phyloP scores from a whole-genome alignment of 208 protist species.

The Kentomonas sorsogonicus region DNA sequence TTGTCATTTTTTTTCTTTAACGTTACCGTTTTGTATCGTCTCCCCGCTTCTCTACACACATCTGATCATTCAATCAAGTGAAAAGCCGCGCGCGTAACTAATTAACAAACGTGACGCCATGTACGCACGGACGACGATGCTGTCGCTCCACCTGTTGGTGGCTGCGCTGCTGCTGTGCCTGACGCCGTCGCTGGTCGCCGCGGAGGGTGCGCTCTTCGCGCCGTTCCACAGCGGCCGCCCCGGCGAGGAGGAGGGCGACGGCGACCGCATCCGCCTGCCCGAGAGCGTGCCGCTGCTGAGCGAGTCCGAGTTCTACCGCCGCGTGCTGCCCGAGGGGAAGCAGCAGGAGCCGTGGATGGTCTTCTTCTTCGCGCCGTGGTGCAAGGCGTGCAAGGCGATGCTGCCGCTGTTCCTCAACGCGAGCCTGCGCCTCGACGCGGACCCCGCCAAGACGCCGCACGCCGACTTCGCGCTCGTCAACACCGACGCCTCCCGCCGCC shows the following conservation, averaged over 20 bases:
- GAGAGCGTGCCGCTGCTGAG: constrained; percentile 28
- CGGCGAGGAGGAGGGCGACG: constrained; percentile 12
- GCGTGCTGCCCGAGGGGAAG: constrained; percentile 42
- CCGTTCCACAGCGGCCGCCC: too few relatives aligned
- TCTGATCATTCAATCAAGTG: too few relatives aligned
- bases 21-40: not conserved
- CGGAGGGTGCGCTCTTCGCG: constrained; percentile 18
- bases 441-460: constrained; percentile 15
- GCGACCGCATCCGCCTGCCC: constrained; percentile 23
- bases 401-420: constrained; percentile 72
- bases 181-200: not conserved
- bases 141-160: too few relatives aligned
- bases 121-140: too few relatives aligned
- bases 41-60: not conserved
- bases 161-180: constrained; percentile 2
- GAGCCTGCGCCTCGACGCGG: constrained; percentile 30
- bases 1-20: not conserved
- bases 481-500: constrained; percentile 29
- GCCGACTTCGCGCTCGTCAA: constrained; percentile 53
- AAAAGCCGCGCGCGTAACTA: too few relatives aligned
- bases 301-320: constrained; percentile 56
- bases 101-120: too few relatives aligned
- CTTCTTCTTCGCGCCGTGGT: constrained; percentile 82
- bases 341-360: constrained; percentile 61
- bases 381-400: constrained; percentile 67